These are phyloP conservation scores for Zelopaecilomyces penicillatus DNA, from an alignment of 2,329 filamentous ascomycete genomes.

Conservation along the genomic window DNA sequence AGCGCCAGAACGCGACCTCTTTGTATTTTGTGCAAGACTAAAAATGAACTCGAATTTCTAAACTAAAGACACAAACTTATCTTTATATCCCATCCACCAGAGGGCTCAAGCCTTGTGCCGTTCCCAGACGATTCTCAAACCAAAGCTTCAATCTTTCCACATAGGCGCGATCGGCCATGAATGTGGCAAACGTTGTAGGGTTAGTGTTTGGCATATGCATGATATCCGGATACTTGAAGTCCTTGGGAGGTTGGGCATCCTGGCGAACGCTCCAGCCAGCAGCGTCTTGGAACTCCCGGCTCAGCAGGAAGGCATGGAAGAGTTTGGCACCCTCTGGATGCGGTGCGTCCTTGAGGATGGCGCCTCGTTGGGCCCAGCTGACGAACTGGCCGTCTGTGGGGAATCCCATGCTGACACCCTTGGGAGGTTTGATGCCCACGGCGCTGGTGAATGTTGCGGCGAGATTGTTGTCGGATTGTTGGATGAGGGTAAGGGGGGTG, in stretches of 20 bases:
- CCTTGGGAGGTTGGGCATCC: constrained; percentile 23
- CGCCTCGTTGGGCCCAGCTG: constrained; percentile 40
- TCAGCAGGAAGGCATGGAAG: constrained; percentile 38
- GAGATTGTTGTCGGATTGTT: constrained; percentile 17
- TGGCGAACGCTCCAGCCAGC: constrained; percentile 26
- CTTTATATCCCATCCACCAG: constrained; percentile 18
- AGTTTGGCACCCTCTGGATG: constrained; percentile 44
- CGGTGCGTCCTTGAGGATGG: constrained; percentile 39
- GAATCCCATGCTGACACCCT: constrained; percentile 17
- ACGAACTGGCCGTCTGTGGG: constrained; percentile 34
- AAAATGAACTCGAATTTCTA: no score
- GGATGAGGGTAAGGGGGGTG: constrained; percentile 31
- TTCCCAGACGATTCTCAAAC: constrained; percentile 34
- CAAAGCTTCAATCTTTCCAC: constrained; percentile 35
- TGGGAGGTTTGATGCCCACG: constrained; percentile 10
- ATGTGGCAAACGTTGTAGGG: constrained; percentile 28
- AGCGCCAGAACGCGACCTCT: no score
- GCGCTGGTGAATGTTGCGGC: constrained; percentile 27
- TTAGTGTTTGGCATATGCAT: constrained; percentile 25
- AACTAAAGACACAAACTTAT: neutral
- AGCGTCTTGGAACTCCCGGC: constrained; percentile 27
- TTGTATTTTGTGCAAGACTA: no score
- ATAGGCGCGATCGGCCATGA: constrained; percentile 31
- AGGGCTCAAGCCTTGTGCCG: constrained; percentile 33
- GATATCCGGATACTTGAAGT: constrained; percentile 17